Evolutionary conservation across 23 red algal genomes (phyloP), one percentile per base, ranked within the genome.

Genomic region (Pyropia haitanensis): DNA sequence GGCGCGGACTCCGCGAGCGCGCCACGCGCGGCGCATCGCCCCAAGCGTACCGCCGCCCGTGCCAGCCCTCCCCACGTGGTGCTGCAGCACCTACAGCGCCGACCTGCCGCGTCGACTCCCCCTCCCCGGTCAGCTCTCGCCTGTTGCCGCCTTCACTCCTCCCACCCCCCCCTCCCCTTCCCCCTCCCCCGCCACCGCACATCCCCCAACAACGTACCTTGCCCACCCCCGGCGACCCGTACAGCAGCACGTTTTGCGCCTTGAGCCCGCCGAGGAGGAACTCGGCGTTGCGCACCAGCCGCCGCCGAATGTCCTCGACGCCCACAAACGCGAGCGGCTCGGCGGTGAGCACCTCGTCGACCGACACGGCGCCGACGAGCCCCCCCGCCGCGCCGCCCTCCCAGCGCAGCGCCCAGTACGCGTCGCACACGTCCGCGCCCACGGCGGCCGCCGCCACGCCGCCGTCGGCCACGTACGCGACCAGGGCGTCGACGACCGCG

Each of bases 201-300:
- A 46, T 12, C 39, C 31, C 6, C 6, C 31, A n/a, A n/a, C 39
- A 13, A 46, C 39, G 39, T 46, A 46, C 25, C 76, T 80, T 80
- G 34, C 76, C 76, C 0, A 28, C 46, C 18, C 76, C 76, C 15
- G 64, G 76, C 3, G 76, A 29, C 7, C 76, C 76, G 44, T 59
- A 70, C 16, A 80, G 20, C 18, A 70, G 22, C 18, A 59, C 61
- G 55, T 80, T 80, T 26, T 69, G 64, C 24, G 64, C 76, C 18
- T n/a, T 14, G 51, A 70, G 49, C 3, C 76, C 76, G 26, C 34
- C 24, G 19, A 80, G 17, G 1, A 80, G 32, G 65, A 71, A 80
- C 53, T 80, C 76, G 16, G 57, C 52, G 63, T 80, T 80, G 18
- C 55, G 50, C 48, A 61, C 49, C 12, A 80, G 49, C 67, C 29